Evolutionary conservation across 768 basidiomycete genomes (phyloP), one percentile per base, ranked within the genome.

Genomic region (Gymnopilus dilepis): DNA sequence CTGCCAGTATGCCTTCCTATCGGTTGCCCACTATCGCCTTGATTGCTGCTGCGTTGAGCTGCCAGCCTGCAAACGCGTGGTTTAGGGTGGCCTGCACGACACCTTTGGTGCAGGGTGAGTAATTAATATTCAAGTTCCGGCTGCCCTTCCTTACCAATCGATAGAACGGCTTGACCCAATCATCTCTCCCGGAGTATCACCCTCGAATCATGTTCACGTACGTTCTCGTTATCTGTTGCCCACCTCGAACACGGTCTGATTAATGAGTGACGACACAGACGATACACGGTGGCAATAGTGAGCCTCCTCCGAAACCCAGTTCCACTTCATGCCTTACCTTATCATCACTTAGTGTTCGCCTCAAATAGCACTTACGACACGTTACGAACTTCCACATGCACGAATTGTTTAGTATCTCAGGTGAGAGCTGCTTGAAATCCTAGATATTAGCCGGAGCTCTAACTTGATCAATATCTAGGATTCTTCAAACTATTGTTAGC

Each of bases 181-280:
- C 50, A 67, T 76, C 22, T 71, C 70, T 19, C 77, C 78, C 5
- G 74, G 69, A 22, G 62, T 63, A 26, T 65, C 65, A 12, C 79
- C 79, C 0, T 77, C 77, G 0, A 73, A 78, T 34, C 79, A 80
- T 57, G 74, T 79, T 42, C 79, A 80, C 59, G 78, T 80, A 43
- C 42, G 78, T 69, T 4, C 51, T 30, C 9, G n/a, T 52, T n/a
- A n/a, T n/a, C n/a, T n/a, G n/a, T 53, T 24, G 13, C 22, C 57
- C n/a, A 17, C 24, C 19, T 34, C 19, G 6, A 37, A 33, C 22
- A 7, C 24, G 41, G 24, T 13, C 43, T 31, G 17, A 2, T 22
- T 17, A 21, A 53, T 38, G 13, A 37, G 19, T 24, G 40, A 47
- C 15, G 42, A 11, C 30, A 7, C 66, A 77, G 76, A 78, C 78